A percentile compares a stretch with the other conserved stretches of the same genome.
Evolutionary conservation across 768 basidiomycete species (phyloP).

Genomic region (Leucosporidium yakuticum): DNA sequence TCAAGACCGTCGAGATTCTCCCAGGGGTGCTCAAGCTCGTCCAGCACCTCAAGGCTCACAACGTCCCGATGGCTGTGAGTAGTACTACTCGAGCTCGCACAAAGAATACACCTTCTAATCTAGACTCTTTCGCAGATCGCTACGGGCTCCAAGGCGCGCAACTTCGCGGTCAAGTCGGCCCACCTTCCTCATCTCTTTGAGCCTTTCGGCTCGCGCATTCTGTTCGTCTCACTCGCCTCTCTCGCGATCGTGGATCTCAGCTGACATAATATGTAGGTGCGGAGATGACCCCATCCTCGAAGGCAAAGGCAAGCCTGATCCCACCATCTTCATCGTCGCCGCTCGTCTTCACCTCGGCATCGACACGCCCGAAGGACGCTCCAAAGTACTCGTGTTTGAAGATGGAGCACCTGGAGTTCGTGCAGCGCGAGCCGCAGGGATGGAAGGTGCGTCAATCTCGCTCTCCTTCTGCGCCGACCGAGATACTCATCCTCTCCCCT

Average conservation of each 20-base stretch:
- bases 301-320: conserved; percentile 63
- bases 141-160: conserved; percentile 63
- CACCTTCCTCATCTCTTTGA: conserved; percentile 58
- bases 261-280: conserved; percentile 45
- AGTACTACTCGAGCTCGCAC: not conserved
- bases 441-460: conserved; percentile 58
- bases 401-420: conserved; percentile 71
- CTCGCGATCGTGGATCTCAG: no score
- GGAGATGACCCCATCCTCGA: conserved; percentile 54
- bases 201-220: conserved; percentile 58
- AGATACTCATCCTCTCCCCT: no score
- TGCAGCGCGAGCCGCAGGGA: conserved; percentile 75
- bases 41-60: conserved; percentile 60
- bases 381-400: conserved; percentile 62
- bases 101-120: not conserved
- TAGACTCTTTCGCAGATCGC: conserved; percentile 44
- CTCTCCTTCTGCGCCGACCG: not conserved
- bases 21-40: conserved; percentile 67
- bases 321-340: conserved; percentile 72
- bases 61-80: conserved; percentile 64
- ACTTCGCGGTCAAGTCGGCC: conserved; percentile 61
- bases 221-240: conserved; percentile 37
- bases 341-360: conserved; percentile 51
- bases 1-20: conserved; percentile 65
- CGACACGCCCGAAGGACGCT: not conserved